Conservation (phyloP, 768 basidiomycete species). For the Hypholoma sublateritium region DNA sequence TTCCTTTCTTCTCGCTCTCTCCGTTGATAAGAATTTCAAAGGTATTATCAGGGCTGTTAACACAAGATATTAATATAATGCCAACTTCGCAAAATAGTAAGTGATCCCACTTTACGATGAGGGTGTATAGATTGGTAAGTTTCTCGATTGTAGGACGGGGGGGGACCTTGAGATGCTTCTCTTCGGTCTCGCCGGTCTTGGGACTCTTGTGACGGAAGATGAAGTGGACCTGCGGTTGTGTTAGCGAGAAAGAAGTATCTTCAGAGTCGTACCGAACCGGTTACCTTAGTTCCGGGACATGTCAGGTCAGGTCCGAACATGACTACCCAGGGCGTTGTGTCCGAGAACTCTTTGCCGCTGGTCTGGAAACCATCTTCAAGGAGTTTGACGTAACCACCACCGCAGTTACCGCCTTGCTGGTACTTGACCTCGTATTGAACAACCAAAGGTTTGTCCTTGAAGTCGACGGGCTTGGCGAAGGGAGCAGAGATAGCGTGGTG, state of each 20-base stretch:
- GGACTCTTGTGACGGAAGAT: constrained; percentile 99
- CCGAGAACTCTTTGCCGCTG: constrained; percentile 89
- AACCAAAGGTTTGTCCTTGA: constrained; percentile 82
- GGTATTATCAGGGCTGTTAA: constrained; percentile 85
- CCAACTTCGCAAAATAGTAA: not conserved
- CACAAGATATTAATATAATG: constrained; percentile 5
- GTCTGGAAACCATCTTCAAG: constrained; percentile 94
- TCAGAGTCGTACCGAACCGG: not conserved
- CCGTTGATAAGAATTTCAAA: constrained; percentile 92
- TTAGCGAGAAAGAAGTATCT: not conserved
- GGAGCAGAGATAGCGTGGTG: constrained; percentile 99
- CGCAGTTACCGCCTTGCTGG: constrained; percentile 98
- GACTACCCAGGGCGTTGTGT: constrained; percentile 91
- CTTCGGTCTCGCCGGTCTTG: constrained; percentile 88
- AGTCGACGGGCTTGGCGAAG: constrained; percentile 75
- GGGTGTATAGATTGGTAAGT: constrained; percentile 91
- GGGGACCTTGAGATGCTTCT: constrained; percentile 88
- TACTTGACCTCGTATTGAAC: constrained; percentile 99
- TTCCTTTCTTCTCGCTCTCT: constrained; percentile 75
- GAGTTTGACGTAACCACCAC: constrained; percentile 98
- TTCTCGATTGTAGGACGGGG: constrained; percentile 89
- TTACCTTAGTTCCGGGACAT: constrained; percentile 87
- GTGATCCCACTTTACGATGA: constrained; percentile 78
- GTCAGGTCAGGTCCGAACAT: constrained; percentile 99
- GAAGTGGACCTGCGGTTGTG: constrained; percentile 77